These are phyloP conservation scores for Pelagophyceae sp. DNA, from an alignment of 352 stramenopile genomes.

Conservation along the genomic window DNA sequence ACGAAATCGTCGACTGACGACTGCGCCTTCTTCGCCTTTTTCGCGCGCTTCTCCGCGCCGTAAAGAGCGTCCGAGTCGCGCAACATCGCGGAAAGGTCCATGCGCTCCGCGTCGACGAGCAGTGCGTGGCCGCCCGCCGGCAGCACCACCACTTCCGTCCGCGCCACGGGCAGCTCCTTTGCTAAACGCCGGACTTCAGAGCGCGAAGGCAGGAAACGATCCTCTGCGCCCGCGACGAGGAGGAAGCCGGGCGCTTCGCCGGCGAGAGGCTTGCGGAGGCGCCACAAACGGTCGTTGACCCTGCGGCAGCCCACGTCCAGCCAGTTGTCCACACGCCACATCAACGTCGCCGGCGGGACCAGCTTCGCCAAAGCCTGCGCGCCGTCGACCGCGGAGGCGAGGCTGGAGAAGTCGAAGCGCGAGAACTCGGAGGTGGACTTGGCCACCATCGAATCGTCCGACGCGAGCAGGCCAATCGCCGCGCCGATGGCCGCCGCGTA, in stretches of 20 bases:
- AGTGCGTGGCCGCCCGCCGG: slow-evolving; percentile 5
- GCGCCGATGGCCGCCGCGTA: slow-evolving; percentile 11
- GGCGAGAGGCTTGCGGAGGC: not conserved
- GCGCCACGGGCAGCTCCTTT: not conserved
- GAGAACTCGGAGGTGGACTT: not conserved
- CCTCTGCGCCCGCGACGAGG: not conserved
- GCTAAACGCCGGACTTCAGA: not conserved
- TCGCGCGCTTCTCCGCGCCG: not conserved
- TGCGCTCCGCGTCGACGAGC: not conserved
- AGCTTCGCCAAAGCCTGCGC: not conserved
- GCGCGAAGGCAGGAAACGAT: slow-evolving; percentile 4
- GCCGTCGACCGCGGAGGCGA: not conserved
- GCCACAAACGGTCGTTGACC: not conserved
- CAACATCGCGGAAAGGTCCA: not conserved
- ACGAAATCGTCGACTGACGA: slow-evolving; percentile 3
- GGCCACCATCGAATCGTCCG: slow-evolving; percentile 8
- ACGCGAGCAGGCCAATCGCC: slow-evolving; percentile 1
- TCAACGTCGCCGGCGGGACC: not conserved
- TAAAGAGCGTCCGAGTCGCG: not conserved
- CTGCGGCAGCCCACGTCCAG: not conserved
- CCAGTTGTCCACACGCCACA: not conserved
- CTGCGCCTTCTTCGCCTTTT: not conserved
- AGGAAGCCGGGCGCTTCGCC: not conserved
- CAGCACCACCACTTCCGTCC: not conserved
- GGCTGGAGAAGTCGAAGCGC: not conserved